These are phyloP conservation scores for Filobasidium wieringae DNA, from an alignment of 768 basidiomycete genomes.

Conservation along the genomic window DNA sequence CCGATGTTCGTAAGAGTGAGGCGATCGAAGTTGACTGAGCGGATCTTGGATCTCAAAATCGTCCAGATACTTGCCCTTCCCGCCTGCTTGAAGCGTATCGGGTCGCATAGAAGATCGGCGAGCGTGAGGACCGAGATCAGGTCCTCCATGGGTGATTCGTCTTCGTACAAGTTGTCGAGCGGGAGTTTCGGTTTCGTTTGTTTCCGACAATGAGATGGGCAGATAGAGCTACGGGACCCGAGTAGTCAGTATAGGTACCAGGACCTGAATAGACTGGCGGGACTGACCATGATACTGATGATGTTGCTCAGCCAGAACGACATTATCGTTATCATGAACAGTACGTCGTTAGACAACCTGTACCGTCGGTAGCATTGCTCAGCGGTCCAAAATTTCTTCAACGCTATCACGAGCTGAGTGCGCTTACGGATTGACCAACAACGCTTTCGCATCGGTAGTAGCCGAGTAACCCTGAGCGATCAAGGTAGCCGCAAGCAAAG, in stretches of 20 bases:
- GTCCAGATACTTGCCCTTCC: background rate
- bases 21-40: background rate
- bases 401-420: too few relatives aligned
- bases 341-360: background rate
- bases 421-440: too few relatives aligned
- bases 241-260: too few relatives aligned
- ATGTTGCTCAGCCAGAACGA: conserved; percentile 7
- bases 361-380: too few relatives aligned
- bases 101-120: background rate
- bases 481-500: background rate
- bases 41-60: background rate
- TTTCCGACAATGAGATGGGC: conserved; percentile 1
- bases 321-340: conserved; percentile 2
- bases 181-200: conserved; percentile 1
- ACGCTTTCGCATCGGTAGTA: too few relatives aligned
- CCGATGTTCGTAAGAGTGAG: conserved; percentile 6
- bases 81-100: background rate
- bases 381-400: too few relatives aligned
- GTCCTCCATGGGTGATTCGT: background rate
- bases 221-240: conserved; percentile 4
- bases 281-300: conserved; percentile 5
- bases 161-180: background rate
- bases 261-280: too few relatives aligned
- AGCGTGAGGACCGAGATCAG: background rate
- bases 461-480: too few relatives aligned